phyloP scores from a whole-genome alignment of 305 asterid species.

The Andrographis paniculata region DNA sequence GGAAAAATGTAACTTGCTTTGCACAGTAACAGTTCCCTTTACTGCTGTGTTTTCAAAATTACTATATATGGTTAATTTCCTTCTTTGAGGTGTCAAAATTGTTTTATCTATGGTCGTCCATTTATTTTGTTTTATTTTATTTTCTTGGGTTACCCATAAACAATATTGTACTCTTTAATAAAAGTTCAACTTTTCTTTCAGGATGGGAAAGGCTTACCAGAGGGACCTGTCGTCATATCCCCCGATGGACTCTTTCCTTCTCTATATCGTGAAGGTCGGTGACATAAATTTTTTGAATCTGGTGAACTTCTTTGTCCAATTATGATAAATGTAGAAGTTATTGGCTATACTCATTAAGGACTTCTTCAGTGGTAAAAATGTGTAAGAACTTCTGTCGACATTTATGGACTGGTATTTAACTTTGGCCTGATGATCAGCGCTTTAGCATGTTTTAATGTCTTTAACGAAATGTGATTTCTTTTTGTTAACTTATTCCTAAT shows the following conservation, averaged over 20 bases:
- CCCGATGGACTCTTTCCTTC: constrained; percentile 99
- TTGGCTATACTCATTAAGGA: too few relatives aligned
- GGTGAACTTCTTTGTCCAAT: constrained; percentile 8
- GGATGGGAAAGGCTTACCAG: constrained; percentile 93
- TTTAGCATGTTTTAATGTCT: background rate
- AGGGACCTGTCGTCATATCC: constrained; percentile 94
- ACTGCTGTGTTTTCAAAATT: too few relatives aligned
- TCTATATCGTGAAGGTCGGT: constrained; percentile 96
- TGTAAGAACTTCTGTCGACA: too few relatives aligned
- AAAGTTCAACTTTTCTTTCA: constrained; percentile 23
- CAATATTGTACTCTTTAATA: background rate
- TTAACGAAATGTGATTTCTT: background rate
- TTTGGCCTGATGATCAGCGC: background rate
- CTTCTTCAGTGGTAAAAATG: too few relatives aligned
- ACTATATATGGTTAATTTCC: too few relatives aligned
- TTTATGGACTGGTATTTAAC: too few relatives aligned
- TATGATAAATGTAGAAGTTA: background rate
- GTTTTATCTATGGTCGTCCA: background rate
- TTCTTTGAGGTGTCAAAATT: background rate
- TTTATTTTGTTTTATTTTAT: background rate
- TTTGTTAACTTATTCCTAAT: constrained; percentile 1
- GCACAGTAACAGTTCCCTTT: too few relatives aligned
- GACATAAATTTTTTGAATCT: constrained; percentile 7
- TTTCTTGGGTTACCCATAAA: background rate
- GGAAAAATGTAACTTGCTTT: background rate